A percentile compares a stretch with the other conserved stretches of the same genome.
Conservation (phyloP, 202 grass and related monocot species). For the Tripidium arundinaceum region DNA sequence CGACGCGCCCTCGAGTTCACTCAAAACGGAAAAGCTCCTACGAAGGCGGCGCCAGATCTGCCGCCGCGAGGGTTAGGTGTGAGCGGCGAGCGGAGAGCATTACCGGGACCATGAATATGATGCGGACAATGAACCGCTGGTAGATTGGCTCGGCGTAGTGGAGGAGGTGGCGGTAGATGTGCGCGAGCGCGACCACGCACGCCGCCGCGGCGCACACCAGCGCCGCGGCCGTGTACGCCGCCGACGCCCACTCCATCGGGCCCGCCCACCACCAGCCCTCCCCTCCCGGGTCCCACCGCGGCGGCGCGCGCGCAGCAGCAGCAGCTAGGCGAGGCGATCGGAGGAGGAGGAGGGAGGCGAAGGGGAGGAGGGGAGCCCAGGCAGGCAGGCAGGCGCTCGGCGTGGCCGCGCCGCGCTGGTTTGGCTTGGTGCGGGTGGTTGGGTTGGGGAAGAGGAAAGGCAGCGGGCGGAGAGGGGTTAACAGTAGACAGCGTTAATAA, state of each 20-base stretch:
- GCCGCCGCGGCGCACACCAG: constrained; percentile 81
- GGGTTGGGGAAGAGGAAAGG: background rate
- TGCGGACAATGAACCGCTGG: constrained; percentile 92
- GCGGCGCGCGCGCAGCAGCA: background rate
- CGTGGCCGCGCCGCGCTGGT: background rate
- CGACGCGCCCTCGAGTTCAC: background rate
- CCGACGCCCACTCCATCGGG: constrained; percentile 64
- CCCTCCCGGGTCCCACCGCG: background rate
- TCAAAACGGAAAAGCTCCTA: no score
- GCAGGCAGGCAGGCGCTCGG: background rate
- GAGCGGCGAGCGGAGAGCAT: background rate
- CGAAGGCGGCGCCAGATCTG: constrained; percentile 26
- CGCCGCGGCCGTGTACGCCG: constrained; percentile 64
- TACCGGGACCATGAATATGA: constrained; percentile 95
- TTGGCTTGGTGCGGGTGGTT: background rate
- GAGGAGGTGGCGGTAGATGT: constrained; percentile 92
- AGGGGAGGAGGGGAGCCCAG: background rate
- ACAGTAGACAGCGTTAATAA: constrained; percentile 38
- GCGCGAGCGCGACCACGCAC: constrained; percentile 59
- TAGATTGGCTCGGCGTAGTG: constrained; percentile 78
- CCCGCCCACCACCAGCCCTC: background rate
- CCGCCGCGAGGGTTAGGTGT: background rate
- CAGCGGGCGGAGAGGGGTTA: constrained; percentile 30
- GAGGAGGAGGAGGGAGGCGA: background rate
- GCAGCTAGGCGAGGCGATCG: background rate